Base-by-base conservation (phyloP, 1,284 basidiomycete species). In the Hypsizygus ulmarius region DNA sequence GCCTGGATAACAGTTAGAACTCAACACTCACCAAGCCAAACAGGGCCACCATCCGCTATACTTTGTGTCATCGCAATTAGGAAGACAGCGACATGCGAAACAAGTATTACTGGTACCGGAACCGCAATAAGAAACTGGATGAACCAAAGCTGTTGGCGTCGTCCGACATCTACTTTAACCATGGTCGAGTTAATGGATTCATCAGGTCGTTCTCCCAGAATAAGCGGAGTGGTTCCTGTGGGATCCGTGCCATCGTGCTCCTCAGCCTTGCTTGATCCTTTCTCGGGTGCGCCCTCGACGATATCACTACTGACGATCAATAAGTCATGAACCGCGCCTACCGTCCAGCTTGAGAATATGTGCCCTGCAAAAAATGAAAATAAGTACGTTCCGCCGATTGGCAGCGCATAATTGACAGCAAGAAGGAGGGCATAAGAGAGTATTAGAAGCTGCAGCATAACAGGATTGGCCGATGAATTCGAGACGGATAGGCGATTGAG, bases 11-110 rank as follows among this genome's bases (percentile, higher is more conserved):
- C 10, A 36, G 39, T 29, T 39, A 18, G 21, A 27, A 39, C 36
- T 28, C 12, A 41, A 39, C 35, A 70, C 80, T 67, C 51, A 82
- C 83, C 73, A 25, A 60, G 53, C 28, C 59, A 54, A 3, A 79
- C 69, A 36, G 66, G 68, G 45, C 74, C 81, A n/a, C 87, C 87
- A 56, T 90, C 87, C 0, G 74, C 70, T 12, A 87, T 63, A 0
- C 82, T 83, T 62, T 89, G 84, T 16, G 72, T 62, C 56, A 79
- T 59, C 5, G 79, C 71, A 14, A 87, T 47, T 28, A 82, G 47
- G 36, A 84, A 54, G 21, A 78, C 57, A 2, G 68, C 64, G 18
- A 86, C 66, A 54, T 87, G 82, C 39, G 69, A 72, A n/a, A 83
- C 52, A 36, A 87, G 57, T 14, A 83, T 71, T 11, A 81, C 72